These are phyloP conservation scores for Cenchrus purpureus DNA, from an alignment of 176 grass and related monocot genomes.

Conservation along the genomic window DNA sequence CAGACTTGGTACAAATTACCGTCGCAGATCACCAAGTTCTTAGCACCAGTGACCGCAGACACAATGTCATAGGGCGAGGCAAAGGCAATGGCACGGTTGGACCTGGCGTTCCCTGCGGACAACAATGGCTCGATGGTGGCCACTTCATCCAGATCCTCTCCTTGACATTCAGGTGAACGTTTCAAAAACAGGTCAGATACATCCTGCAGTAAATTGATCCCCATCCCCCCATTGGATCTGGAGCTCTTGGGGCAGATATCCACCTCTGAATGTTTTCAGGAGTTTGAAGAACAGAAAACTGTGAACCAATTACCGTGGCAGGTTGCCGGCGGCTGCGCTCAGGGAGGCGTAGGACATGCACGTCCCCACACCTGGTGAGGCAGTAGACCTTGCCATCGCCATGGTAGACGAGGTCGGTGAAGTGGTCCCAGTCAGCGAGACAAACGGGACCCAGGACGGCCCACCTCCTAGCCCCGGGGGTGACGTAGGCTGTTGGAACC, in stretches of 20 bases:
- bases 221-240: no score
- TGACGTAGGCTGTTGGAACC: slow-evolving; percentile 31
- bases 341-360: slow-evolving; percentile 43
- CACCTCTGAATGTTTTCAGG: neutral
- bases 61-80: slow-evolving; percentile 41
- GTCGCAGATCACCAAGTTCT: slow-evolving; percentile 42
- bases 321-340: slow-evolving; percentile 50
- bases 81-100: slow-evolving; percentile 32
- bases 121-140: slow-evolving; percentile 34
- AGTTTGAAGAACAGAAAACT: neutral
- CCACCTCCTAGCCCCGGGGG: slow-evolving; percentile 47
- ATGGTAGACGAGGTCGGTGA: slow-evolving; percentile 49
- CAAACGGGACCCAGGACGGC: slow-evolving; percentile 36
- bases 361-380: slow-evolving; percentile 52
- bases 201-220: neutral
- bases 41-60: slow-evolving; percentile 38
- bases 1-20: slow-evolving; percentile 50
- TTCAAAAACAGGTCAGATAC: neutral
- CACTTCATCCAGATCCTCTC: slow-evolving; percentile 16
- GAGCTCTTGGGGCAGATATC: neutral
- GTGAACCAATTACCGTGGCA: neutral
- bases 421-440: slow-evolving; percentile 31
- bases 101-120: neutral
- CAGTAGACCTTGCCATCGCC: slow-evolving; percentile 55
- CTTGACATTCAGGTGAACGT: slow-evolving; percentile 22